Evolutionary conservation across 2,329 filamentous ascomycete species (phyloP), one percentile per base, ranked within the genome.

Genomic region (Trichothecium sympodiale): DNA sequence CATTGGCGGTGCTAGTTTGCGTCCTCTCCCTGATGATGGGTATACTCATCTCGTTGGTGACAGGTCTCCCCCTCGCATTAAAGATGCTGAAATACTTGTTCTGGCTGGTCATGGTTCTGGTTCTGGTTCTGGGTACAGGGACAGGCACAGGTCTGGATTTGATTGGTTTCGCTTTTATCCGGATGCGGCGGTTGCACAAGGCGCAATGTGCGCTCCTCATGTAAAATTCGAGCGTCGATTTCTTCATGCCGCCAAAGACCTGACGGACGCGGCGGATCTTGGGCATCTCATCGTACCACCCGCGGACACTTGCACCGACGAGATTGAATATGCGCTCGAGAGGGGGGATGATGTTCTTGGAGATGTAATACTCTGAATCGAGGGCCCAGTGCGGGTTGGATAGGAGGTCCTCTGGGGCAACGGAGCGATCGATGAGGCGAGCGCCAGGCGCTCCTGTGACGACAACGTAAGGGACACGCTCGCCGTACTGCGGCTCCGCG

Each of bases 251-350:
- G 14, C 17, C 48, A 10, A 17, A 14, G 31, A 9, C 14, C 8
- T 55, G 42, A 34, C 53, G 72, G 31, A 89, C 74, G 8, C 81
- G 78, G 51, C 87, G 83, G 15, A 91, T 69, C 55, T 93, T 94
- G 31, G 89, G 89, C 86, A 96, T 93, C 58, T 95, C 87, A 43
- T 94, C 86, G 51, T 87, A 96, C 91, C 91, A 98, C 40, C 76
- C 72, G 14, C 83, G 67, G 1, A 96, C 83, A 53, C 91, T 94
- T 23, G 87, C 91, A 6, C 91, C 91, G 3, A 96, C 83, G 3
- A 98, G 78, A 50, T 91, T 94, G 64, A 98, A 95, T 44, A 98
- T 95, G 18, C 91, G 80, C 57, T 96, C 89, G 1, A 98, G 70
- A 1, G 91, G 91, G 5, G 91, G 91, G 34, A 98, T 93, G 8